Percentiles rank a stretch among this genome's conserved stretches.
phyloP scores from a whole-genome alignment of 345 rosid species.

The Populus simonii region DNA sequence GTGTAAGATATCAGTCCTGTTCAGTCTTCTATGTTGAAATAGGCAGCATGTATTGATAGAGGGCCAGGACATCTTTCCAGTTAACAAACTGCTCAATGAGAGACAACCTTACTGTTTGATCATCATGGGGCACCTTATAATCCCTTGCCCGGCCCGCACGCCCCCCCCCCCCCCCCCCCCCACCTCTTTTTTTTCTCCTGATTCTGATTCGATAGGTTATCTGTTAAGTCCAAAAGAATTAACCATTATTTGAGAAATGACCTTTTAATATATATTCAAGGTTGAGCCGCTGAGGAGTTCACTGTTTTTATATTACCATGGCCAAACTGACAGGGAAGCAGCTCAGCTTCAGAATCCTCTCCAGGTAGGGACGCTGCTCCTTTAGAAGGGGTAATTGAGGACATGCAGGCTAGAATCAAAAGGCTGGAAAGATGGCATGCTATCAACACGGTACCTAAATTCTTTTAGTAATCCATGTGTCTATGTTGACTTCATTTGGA shows the following conservation, averaged over 20 bases:
- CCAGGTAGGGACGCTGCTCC: constrained; percentile 66
- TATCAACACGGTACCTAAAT: constrained; percentile 65
- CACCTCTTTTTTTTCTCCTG: no score
- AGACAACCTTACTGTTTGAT: not conserved
- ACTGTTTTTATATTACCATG: not conserved
- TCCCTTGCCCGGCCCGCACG: no score
- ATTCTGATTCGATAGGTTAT: not conserved
- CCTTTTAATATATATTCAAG: not conserved
- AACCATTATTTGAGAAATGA: not conserved
- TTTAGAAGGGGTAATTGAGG: constrained; percentile 73
- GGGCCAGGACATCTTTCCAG: not conserved
- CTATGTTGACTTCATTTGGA: not conserved
- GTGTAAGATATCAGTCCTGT: not conserved
- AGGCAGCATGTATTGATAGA: not conserved
- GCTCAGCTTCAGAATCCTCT: constrained; percentile 73
- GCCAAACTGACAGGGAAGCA: constrained; percentile 51
- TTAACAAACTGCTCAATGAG: not conserved
- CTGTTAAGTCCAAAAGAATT: not conserved
- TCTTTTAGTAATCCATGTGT: not conserved
- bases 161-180: no score
- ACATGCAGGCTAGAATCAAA: constrained; percentile 81
- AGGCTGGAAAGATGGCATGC: constrained; percentile 93
- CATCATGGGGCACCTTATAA: not conserved
- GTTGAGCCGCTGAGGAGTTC: not conserved
- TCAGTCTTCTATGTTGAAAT: not conserved